Evolutionary conservation across 495 filamentous ascomycete species (phyloP).

Genomic region (Cudoniella acicularis): DNA sequence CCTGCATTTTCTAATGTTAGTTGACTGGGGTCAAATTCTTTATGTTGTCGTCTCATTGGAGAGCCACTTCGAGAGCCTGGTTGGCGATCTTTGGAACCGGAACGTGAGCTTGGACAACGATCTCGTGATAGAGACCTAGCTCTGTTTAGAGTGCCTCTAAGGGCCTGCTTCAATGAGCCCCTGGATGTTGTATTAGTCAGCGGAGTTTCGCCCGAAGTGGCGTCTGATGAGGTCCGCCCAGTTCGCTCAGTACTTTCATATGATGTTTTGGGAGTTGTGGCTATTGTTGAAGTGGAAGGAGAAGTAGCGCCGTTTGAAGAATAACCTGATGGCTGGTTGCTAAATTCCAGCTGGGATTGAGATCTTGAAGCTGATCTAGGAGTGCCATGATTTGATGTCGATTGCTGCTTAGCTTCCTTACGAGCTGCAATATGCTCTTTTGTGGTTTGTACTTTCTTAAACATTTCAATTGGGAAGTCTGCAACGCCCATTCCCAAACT

Average conservation of each 20-base stretch:
- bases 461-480: constrained; percentile 68
- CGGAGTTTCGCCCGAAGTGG: constrained; percentile 2
- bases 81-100: constrained; percentile 5
- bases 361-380: constrained; percentile 11
- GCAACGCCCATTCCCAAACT: constrained; percentile 77
- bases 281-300: background rate
- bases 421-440: background rate
- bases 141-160: constrained; percentile 18
- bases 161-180: constrained; percentile 19
- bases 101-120: constrained; percentile 4
- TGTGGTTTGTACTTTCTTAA: constrained; percentile 30
- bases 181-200: constrained; percentile 13
- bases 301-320: background rate
- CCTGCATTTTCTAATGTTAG: constrained; percentile 52
- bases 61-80: constrained; percentile 13
- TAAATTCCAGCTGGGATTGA: constrained; percentile 12
- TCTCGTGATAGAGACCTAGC: constrained; percentile 18
- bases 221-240: constrained; percentile 10
- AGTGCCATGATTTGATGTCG: constrained; percentile 1
- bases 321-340: background rate
- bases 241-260: constrained; percentile 20
- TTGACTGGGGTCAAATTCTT: constrained; percentile 20
- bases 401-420: background rate
- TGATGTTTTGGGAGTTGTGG: constrained; percentile 18
- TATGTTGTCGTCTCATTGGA: background rate